Evolutionary conservation across 495 filamentous ascomycete species (phyloP).

Genomic region (Lineolata rhizophorae): DNA sequence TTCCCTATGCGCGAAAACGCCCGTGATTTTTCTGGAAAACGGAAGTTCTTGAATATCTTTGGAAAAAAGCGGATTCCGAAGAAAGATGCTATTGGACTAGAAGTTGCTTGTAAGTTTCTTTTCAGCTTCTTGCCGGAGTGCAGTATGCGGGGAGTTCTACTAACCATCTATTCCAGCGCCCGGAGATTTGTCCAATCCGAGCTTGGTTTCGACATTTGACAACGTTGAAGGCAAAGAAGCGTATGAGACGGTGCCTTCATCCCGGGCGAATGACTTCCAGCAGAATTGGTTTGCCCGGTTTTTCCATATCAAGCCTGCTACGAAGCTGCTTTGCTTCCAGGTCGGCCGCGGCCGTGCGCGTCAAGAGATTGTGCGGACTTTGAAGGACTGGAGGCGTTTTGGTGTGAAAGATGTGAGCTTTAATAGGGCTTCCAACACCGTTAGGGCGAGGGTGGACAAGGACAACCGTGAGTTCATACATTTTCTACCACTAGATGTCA

Average conservation of each 20-base stretch:
- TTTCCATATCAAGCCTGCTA: constrained; percentile 72
- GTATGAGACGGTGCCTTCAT: constrained; percentile 11
- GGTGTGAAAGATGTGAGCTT: constrained; percentile 57
- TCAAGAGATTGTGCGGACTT: constrained; percentile 47
- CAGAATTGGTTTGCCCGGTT: constrained; percentile 74
- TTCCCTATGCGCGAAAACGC: too few relatives aligned
- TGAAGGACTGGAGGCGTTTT: constrained; percentile 58
- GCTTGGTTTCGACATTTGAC: constrained; percentile 6
- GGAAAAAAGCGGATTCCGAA: too few relatives aligned
- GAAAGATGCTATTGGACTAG: constrained; percentile 1
- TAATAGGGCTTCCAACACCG: constrained; percentile 46
- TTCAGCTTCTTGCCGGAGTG: background rate
- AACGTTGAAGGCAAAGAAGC: background rate
- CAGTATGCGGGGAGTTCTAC: too few relatives aligned
- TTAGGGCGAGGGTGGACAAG: constrained; percentile 52
- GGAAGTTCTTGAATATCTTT: constrained; percentile 10
- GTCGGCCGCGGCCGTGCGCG: constrained; percentile 44
- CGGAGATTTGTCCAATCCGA: constrained; percentile 5
- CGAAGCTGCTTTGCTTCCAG: constrained; percentile 47
- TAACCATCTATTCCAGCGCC: constrained; percentile 1
- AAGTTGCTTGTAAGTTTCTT: background rate
- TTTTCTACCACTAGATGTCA: constrained; percentile 1
- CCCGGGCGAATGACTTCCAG: constrained; percentile 34
- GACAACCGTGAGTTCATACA: constrained; percentile 44
- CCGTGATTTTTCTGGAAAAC: too few relatives aligned